Percentiles rank a stretch among this genome's conserved stretches.
These are phyloP conservation scores for Telopea speciosissima DNA, from an alignment of 177 flowering plant genomes.

Conservation along the genomic window DNA sequence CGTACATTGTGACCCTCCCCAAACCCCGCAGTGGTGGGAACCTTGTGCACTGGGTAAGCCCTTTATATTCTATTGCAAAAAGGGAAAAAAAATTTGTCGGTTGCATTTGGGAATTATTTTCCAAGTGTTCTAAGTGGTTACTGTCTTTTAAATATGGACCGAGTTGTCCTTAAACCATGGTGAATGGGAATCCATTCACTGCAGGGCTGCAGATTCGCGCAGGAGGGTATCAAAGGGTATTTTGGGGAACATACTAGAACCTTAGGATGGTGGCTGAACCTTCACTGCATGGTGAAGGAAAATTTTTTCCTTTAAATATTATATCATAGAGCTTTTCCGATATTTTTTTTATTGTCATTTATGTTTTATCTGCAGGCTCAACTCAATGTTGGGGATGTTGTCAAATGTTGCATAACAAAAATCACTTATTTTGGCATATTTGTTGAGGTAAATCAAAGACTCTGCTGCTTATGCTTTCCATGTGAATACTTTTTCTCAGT, in stretches of 20 bases:
- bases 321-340: neutral
- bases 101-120: neutral
- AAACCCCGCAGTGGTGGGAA: too few species aligned
- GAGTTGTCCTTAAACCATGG: too few species aligned
- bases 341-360: neutral
- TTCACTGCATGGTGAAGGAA: too few species aligned
- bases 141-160: neutral
- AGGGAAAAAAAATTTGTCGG: too few species aligned
- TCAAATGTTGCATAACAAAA: constrained; percentile 74
- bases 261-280: too few species aligned
- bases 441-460: constrained; percentile 59
- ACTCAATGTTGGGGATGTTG: constrained; percentile 77
- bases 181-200: too few species aligned
- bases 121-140: neutral
- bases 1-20: too few species aligned
- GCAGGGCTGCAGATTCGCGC: too few species aligned
- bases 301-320: neutral
- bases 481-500: neutral
- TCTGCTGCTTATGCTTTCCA: constrained; percentile 5
- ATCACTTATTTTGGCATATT: constrained; percentile 88
- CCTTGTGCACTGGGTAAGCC: too few species aligned
- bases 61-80: neutral
- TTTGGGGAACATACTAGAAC: too few species aligned
- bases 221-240: too few species aligned
- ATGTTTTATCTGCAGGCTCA: constrained; percentile 48